Conservation (phyloP, 257 asterid species). For the Solanum dulcamara region DNA sequence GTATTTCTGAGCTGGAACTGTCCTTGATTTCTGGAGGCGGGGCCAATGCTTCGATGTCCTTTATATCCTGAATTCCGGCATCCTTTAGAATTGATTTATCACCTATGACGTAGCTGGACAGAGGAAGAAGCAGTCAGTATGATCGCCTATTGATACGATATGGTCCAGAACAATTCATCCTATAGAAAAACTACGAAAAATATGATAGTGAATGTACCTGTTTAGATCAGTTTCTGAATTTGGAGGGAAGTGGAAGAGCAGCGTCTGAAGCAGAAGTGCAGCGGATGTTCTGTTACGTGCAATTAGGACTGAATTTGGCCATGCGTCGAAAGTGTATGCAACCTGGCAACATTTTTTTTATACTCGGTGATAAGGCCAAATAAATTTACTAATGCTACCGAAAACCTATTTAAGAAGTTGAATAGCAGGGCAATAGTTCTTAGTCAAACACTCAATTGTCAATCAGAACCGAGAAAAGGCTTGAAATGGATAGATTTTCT, state of each 20-base stretch:
- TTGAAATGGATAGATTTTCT: neutral
- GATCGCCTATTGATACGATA: neutral
- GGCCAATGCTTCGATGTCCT: constrained; percentile 53
- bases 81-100: constrained; percentile 74
- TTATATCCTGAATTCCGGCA: constrained; percentile 55
- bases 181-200: neutral
- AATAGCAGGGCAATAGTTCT: neutral
- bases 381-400: neutral
- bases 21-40: constrained; percentile 80
- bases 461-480: neutral
- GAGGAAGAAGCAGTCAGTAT: neutral
- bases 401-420: neutral
- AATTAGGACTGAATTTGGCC: constrained; percentile 89
- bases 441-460: neutral
- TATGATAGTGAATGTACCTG: constrained; percentile 30
- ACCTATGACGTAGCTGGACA: constrained; percentile 74
- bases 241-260: constrained; percentile 77
- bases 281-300: constrained; percentile 68
- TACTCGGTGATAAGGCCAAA: neutral
- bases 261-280: constrained; percentile 52
- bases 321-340: constrained; percentile 89
- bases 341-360: constrained; percentile 34
- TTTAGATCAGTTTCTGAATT: constrained; percentile 54
- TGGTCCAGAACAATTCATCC: neutral
- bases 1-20: constrained; percentile 29